These are phyloP conservation scores for Fusarium pseudonygamai DNA, from an alignment of 2,329 filamentous ascomycete species.

Conservation along the genomic window DNA sequence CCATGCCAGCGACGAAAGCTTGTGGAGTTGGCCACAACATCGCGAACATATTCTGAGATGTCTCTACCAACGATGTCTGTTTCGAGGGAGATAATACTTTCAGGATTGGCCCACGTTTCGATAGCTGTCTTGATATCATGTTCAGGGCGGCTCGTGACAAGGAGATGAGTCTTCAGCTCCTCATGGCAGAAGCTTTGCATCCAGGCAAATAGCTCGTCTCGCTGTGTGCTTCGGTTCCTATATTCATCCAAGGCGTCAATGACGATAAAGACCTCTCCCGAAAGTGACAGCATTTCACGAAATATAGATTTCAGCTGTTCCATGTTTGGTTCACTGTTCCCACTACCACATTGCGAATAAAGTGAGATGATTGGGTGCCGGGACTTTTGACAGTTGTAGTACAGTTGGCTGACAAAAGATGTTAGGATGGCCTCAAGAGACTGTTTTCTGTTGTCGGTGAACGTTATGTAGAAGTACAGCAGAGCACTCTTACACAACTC, in stretches of 20 bases:
- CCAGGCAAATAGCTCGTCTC: fast-evolving
- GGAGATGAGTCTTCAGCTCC: fast-evolving
- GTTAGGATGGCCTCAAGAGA: fast-evolving
- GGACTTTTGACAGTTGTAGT: fast-evolving
- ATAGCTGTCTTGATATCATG: fast-evolving
- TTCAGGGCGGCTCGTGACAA: fast-evolving
- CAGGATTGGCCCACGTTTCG: fast-evolving
- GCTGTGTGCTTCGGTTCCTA: fast-evolving
- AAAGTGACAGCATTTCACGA: fast-evolving
- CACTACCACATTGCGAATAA: fast-evolving
- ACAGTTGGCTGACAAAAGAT: fast-evolving
- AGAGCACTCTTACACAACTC: fast-evolving
- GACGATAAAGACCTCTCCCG: fast-evolving
- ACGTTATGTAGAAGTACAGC: background rate
- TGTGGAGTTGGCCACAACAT: fast-evolving
- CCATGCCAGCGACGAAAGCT: background rate
- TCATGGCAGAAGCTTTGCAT: fast-evolving
- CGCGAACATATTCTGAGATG: fast-evolving
- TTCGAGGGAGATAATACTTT: fast-evolving
- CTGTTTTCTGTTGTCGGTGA: fast-evolving
- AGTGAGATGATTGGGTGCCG: fast-evolving
- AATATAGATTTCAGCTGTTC: fast-evolving
- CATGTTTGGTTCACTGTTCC: fast-evolving
- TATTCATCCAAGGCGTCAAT: background rate
- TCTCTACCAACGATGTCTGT: fast-evolving